A percentile compares a stretch with the other conserved stretches of the same genome.
These are phyloP conservation scores for Exophiala aquamarina DNA, from an alignment of 2,329 filamentous ascomycete species.

Conservation along the genomic window DNA sequence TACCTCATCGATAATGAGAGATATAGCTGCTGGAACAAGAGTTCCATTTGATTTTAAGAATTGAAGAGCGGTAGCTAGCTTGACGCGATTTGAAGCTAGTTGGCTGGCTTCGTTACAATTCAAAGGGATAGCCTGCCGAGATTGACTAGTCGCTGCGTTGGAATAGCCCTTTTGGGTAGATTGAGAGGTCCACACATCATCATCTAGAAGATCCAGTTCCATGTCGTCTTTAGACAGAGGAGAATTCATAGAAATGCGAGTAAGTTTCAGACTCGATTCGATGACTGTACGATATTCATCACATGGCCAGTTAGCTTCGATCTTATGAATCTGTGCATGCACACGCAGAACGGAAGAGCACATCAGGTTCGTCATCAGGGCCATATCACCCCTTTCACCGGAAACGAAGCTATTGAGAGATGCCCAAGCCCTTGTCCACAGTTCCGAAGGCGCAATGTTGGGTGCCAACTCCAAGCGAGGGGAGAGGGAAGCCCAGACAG, in stretches of 20 bases:
- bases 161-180: constrained; percentile 8
- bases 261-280: constrained; percentile 12
- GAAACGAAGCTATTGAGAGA: constrained; percentile 9
- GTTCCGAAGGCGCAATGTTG: too few species aligned
- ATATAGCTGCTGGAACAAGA: constrained; percentile 11
- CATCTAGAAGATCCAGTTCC: constrained; percentile 14
- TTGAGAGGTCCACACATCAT: constrained; percentile 12
- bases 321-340: constrained; percentile 9
- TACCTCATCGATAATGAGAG: constrained; percentile 17
- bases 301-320: not conserved
- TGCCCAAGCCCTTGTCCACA: constrained; percentile 8
- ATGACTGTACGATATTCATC: constrained; percentile 12
- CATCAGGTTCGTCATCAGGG: constrained; percentile 11
- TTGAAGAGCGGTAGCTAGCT: constrained; percentile 15
- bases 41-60: constrained; percentile 10
- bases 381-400: constrained; percentile 2
- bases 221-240: not conserved
- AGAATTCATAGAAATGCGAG: constrained; percentile 2
- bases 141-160: not conserved
- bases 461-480: too few species aligned
- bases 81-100: constrained; percentile 10
- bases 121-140: constrained; percentile 16
- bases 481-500: constrained; percentile 9
- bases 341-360: constrained; percentile 8
- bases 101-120: constrained; percentile 7